Percentiles rank a stretch among this genome's conserved stretches.
phyloP scores from a whole-genome alignment of 192 early-diverging fungal species.

The Polychytrium aggregatum region DNA sequence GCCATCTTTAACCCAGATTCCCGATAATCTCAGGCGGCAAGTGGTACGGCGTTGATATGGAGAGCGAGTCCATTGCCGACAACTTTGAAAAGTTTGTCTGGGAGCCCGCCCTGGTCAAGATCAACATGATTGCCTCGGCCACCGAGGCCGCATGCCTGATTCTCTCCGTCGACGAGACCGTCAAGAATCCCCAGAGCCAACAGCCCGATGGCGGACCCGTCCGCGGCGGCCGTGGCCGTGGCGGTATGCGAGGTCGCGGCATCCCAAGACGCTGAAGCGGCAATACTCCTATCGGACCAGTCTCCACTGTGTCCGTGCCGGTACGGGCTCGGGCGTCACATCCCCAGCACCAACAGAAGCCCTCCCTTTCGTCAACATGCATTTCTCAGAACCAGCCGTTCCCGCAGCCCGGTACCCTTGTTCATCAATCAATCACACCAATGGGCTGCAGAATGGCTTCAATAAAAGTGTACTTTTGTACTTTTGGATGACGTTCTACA shows the following conservation, averaged over 20 bases:
- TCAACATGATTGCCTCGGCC: conserved; percentile 86
- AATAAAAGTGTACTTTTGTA: too few relatives aligned
- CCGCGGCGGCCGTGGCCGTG: conserved; percentile 20
- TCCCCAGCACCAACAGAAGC: too few relatives aligned
- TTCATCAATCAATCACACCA: too few relatives aligned
- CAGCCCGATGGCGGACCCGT: conserved; percentile 39
- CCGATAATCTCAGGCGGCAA: conserved; percentile 46
- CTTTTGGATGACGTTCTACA: too few relatives aligned
- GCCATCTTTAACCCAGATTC: too few relatives aligned
- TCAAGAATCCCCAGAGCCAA: conserved; percentile 80
- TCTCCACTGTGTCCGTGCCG: too few relatives aligned
- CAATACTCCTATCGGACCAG: too few relatives aligned
- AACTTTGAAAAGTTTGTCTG: conserved; percentile 91
- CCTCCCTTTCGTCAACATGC: too few relatives aligned
- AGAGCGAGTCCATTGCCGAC: conserved; percentile 75
- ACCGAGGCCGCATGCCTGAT: conserved; percentile 94
- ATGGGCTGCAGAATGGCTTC: too few relatives aligned
- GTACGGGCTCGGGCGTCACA: too few relatives aligned
- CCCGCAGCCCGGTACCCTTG: too few relatives aligned
- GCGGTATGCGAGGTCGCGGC: conserved; percentile 24
- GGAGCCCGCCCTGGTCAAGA: conserved; percentile 98
- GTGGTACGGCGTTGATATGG: conserved; percentile 93
- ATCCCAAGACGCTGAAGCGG: neutral
- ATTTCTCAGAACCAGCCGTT: too few relatives aligned
- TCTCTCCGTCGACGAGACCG: conserved; percentile 93